Evolutionary conservation across 768 basidiomycete genomes (phyloP).

Genomic region (Tricholoma bakamatsutake): DNA sequence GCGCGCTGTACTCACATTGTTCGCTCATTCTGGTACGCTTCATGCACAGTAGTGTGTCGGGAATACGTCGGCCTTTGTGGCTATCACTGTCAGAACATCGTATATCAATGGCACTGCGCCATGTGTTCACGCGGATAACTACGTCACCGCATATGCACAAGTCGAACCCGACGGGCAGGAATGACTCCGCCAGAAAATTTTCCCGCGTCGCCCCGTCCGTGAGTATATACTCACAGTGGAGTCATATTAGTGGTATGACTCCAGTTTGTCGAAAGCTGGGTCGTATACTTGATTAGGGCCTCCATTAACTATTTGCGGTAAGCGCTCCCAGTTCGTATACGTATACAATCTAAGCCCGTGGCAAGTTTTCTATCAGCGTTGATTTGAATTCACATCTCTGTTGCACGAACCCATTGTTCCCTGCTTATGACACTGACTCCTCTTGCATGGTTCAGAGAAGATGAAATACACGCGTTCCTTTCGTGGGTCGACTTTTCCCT

Average conservation of each 20-base stretch:
- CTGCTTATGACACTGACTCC: slow-evolving; percentile 3
- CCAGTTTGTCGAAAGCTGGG: neutral
- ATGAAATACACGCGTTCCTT: neutral
- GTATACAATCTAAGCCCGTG: neutral
- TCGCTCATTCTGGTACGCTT: slow-evolving; percentile 11
- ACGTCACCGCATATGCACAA: neutral
- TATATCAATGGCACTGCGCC: neutral
- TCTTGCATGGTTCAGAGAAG: neutral
- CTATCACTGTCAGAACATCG: neutral
- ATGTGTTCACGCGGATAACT: neutral
- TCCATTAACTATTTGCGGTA: slow-evolving; percentile 4
- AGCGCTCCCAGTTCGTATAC: slow-evolving; percentile 2
- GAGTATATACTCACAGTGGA: slow-evolving; percentile 15
- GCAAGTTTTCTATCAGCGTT: neutral
- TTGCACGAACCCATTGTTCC: slow-evolving; percentile 4
- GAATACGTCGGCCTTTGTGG: slow-evolving; percentile 4
- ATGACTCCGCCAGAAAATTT: neutral
- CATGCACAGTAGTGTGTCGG: neutral
- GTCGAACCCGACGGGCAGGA: neutral
- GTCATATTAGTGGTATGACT: slow-evolving; percentile 11
- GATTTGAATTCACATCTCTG: neutral
- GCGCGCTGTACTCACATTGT: slow-evolving; percentile 16
- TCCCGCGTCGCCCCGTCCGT: slow-evolving; percentile 21
- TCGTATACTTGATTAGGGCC: neutral
- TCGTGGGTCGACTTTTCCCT: neutral